phyloP scores from a whole-genome alignment of 2,329 filamentous ascomycete genomes.

The Aspergillus sp. region DNA sequence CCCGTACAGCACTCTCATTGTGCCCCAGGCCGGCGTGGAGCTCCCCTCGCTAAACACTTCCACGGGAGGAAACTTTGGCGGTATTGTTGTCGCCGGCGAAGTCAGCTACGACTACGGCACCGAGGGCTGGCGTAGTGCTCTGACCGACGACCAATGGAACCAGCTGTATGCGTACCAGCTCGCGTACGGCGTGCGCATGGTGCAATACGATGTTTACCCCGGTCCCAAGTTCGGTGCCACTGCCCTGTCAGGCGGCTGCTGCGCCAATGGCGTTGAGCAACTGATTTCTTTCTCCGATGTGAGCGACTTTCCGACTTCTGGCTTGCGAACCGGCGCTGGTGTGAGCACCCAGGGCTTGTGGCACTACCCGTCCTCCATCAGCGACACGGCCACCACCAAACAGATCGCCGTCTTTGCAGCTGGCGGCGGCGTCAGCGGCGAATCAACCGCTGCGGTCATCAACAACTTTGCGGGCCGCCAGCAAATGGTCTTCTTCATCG shows the following conservation, averaged over 20 bases:
- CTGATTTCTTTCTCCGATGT: slow-evolving; percentile 59
- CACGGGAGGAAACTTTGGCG: slow-evolving; percentile 61
- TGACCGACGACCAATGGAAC: slow-evolving; percentile 62
- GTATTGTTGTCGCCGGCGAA: slow-evolving; percentile 60
- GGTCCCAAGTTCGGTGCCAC: slow-evolving; percentile 54
- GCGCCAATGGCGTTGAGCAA: slow-evolving; percentile 55
- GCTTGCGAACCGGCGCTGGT: slow-evolving; percentile 55
- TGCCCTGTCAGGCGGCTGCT: slow-evolving; percentile 51
- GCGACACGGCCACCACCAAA: slow-evolving; percentile 57
- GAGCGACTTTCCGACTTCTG: slow-evolving; percentile 59
- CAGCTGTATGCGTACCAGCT: slow-evolving; percentile 62
- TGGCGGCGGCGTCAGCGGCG: slow-evolving; percentile 44
- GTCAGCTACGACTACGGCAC: slow-evolving; percentile 59
- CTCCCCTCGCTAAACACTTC: slow-evolving; percentile 59
- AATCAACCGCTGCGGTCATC: slow-evolving; percentile 61
- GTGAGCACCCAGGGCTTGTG: slow-evolving; percentile 59
- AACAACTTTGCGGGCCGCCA: slow-evolving; percentile 61
- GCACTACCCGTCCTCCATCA: slow-evolving; percentile 63
- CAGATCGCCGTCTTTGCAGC: slow-evolving; percentile 59
- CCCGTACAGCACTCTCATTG: slow-evolving; percentile 59
- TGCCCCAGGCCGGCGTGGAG: slow-evolving; percentile 57
- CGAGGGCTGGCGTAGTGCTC: slow-evolving; percentile 54
- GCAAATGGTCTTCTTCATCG: slow-evolving; percentile 66
- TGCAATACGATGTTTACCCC: slow-evolving; percentile 63
- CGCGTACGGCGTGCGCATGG: slow-evolving; percentile 63